phyloP scores from a whole-genome alignment of 2,329 filamentous ascomycete species.

The Ophiostoma sp. region DNA sequence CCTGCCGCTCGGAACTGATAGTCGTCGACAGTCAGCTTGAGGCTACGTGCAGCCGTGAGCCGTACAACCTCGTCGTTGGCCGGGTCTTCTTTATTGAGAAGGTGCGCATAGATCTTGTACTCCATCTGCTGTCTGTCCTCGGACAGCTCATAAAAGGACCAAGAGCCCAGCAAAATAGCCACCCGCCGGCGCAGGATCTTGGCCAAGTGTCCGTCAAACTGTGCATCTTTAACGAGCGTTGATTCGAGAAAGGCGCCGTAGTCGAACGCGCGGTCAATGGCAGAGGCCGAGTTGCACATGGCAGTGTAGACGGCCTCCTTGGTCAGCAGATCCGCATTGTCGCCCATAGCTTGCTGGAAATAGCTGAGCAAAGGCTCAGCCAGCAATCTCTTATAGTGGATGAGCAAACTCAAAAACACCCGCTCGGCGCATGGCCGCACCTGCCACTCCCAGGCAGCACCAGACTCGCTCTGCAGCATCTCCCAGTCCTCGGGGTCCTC shows the following conservation, averaged over 20 bases:
- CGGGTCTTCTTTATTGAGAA: constrained; percentile 69
- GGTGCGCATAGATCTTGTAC: constrained; percentile 83
- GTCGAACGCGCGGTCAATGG: constrained; percentile 69
- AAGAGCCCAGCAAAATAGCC: constrained; percentile 82
- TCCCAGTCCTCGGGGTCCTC: constrained; percentile 96
- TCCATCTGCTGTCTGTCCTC: constrained; percentile 64
- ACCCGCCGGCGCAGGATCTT: constrained; percentile 83
- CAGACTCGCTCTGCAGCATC: constrained; percentile 75
- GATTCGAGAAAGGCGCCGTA: constrained; percentile 75
- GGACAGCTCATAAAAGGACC: constrained; percentile 74
- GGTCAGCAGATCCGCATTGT: constrained; percentile 62
- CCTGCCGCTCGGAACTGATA: constrained; percentile 69
- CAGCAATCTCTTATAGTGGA: constrained; percentile 79
- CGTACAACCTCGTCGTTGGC: constrained; percentile 88
- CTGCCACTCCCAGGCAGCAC: constrained; percentile 86
- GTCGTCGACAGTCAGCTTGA: constrained; percentile 75
- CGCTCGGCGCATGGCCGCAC: constrained; percentile 90
- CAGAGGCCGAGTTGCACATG: constrained; percentile 76
- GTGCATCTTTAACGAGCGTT: constrained; percentile 73
- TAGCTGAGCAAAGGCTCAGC: constrained; percentile 74
- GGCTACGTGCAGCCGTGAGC: constrained; percentile 80
- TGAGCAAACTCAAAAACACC: constrained; percentile 84
- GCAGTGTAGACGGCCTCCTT: constrained; percentile 96
- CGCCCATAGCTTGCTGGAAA: constrained; percentile 70
- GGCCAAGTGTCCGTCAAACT: constrained; percentile 56